These are phyloP conservation scores for Ganoderma leucocontextum DNA, from an alignment of 1,284 basidiomycete species.

Conservation along the genomic window DNA sequence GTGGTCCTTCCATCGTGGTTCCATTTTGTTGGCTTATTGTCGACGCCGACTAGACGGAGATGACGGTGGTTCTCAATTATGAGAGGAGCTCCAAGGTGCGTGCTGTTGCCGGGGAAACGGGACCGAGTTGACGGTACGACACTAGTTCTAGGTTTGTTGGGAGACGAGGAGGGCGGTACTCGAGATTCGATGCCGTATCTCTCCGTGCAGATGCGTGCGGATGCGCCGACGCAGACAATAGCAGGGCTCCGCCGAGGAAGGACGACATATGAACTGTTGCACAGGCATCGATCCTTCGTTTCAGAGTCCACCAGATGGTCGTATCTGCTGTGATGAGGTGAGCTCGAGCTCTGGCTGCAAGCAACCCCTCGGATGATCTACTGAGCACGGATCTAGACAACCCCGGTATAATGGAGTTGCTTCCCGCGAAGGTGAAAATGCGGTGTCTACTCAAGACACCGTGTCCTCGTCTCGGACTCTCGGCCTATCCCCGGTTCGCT, in stretches of 20 bases:
- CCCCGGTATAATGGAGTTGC: background rate
- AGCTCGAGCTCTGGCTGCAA: background rate
- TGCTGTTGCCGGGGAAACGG: conserved; percentile 1
- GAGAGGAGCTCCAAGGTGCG: background rate
- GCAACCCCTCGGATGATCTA: background rate
- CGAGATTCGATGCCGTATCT: background rate
- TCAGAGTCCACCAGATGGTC: background rate
- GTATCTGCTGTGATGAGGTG: background rate
- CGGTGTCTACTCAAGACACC: conserved; percentile 4
- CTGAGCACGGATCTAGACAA: background rate
- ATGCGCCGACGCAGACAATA: conserved; percentile 1
- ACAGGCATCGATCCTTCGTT: background rate
- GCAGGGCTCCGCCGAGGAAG: background rate
- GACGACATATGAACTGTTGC: background rate
- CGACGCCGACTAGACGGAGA: background rate
- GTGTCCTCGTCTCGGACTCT: background rate
- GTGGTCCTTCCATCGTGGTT: background rate
- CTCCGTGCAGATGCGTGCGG: background rate
- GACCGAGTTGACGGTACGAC: background rate
- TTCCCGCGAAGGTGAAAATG: background rate
- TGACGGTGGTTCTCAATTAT: conserved; percentile 1
- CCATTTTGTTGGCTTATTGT: conserved; percentile 4
- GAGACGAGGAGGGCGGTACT: conserved; percentile 2
- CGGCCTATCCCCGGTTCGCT: background rate
- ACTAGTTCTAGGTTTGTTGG: conserved; percentile 5